phyloP scores from a whole-genome alignment of 371 early-diverging fungal genomes.

The Syncephalis fuscata region DNA sequence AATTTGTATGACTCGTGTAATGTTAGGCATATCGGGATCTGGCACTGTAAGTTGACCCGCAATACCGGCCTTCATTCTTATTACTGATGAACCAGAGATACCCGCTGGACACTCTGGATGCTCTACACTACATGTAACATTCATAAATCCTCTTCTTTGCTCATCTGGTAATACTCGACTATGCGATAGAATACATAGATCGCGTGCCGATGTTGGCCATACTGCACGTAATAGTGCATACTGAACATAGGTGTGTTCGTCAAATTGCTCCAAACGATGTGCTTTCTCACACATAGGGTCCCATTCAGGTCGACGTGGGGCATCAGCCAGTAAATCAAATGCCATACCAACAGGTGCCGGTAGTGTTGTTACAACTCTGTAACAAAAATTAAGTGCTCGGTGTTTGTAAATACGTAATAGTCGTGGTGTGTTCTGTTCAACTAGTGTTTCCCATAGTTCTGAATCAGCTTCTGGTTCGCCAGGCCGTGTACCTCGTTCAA shows the following conservation, averaged over 20 bases:
- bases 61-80: conserved; percentile 28
- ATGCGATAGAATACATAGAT: conserved; percentile 25
- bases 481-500: too few relatives aligned
- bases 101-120: conserved; percentile 21
- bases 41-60: conserved; percentile 27
- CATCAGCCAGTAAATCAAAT: conserved; percentile 29
- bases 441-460: conserved; percentile 18
- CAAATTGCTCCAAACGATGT: conserved; percentile 14
- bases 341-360: conserved; percentile 18
- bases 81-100: conserved; percentile 18
- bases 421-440: conserved; percentile 13
- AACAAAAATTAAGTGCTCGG: conserved; percentile 22
- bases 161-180: conserved; percentile 11
- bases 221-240: conserved; percentile 30
- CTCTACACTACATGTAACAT: conserved; percentile 22
- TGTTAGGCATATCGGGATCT: conserved; percentile 8
- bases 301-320: conserved; percentile 25
- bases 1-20: conserved; percentile 23
- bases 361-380: conserved; percentile 22
- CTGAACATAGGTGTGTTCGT: conserved; percentile 18
- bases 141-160: conserved; percentile 7
- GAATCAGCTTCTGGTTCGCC: not conserved
- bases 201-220: conserved; percentile 39
- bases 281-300: conserved; percentile 33
- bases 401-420: conserved; percentile 26